A percentile compares a stretch with the other conserved stretches of the same genome.
Evolutionary conservation across 140 eudicot genomes (phyloP).

Genomic region (Oenanthe javanica): DNA sequence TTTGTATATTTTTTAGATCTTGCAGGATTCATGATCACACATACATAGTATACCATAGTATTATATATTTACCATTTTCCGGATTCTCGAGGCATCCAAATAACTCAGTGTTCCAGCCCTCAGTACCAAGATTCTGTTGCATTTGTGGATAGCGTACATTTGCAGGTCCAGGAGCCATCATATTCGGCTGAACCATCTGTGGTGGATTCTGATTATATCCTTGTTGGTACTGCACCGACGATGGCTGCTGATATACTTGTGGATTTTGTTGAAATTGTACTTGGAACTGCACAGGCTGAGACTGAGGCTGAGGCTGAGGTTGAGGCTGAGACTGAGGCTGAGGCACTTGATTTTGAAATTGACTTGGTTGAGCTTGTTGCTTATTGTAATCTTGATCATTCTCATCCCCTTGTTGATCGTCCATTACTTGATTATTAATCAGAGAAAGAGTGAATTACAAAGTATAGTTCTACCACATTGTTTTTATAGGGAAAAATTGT

Average conservation of each 20-base stretch:
- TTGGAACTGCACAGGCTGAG: neutral
- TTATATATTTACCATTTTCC: neutral
- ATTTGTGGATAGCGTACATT: neutral
- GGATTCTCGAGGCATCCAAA: constrained; percentile 17
- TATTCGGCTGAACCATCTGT: neutral
- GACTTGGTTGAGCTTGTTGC: neutral
- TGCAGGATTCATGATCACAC: neutral
- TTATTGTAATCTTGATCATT: neutral
- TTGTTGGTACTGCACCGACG: neutral
- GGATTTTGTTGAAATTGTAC: neutral
- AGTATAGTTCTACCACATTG: neutral
- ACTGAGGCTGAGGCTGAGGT: neutral
- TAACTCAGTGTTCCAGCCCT: constrained; percentile 5
- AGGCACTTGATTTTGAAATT: neutral
- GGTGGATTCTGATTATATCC: constrained; percentile 33
- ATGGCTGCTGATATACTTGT: neutral
- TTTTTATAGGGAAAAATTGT: neutral
- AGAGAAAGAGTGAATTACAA: neutral
- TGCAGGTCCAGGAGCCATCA: constrained; percentile 19
- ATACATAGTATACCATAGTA: neutral
- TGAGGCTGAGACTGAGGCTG: neutral
- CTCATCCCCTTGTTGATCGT: neutral
- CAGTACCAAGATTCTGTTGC: neutral
- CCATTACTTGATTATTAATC: neutral
- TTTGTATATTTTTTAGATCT: neutral